phyloP scores from a whole-genome alignment of 2,329 filamentous ascomycete species.

The Paraphaeosphaeria minitans region DNA sequence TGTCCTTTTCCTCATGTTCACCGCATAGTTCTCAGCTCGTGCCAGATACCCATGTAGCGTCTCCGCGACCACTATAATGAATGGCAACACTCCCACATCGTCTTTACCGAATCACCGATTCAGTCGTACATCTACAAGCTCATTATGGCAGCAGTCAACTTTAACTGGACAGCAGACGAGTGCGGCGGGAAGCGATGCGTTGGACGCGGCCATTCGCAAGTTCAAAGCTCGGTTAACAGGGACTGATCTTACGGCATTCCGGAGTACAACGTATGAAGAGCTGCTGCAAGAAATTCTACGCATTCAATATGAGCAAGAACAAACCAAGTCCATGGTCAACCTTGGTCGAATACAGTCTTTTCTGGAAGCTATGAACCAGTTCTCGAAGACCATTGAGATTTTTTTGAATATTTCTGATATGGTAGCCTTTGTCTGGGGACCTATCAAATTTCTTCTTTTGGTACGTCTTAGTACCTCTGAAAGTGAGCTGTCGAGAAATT shows the following conservation, averaged over 20 bases:
- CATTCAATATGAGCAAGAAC: constrained; percentile 27
- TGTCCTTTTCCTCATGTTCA: background rate
- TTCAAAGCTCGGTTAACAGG: constrained; percentile 23
- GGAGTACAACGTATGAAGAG: constrained; percentile 21
- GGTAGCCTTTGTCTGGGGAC: constrained; percentile 45
- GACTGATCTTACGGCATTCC: constrained; percentile 20
- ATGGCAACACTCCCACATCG: background rate
- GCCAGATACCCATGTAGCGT: background rate
- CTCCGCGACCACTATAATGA: background rate
- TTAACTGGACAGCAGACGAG: constrained; percentile 7
- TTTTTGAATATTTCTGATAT: constrained; percentile 41
- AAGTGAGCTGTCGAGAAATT: background rate
- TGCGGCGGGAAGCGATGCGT: constrained; percentile 12
- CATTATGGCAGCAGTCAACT: constrained; percentile 22
- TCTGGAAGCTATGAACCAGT: constrained; percentile 46
- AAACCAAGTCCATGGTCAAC: constrained; percentile 19
- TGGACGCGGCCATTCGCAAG: constrained; percentile 18
- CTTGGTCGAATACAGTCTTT: constrained; percentile 24
- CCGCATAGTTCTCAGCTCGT: background rate
- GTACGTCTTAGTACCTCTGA: constrained; percentile 12
- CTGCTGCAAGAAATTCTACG: constrained; percentile 18
- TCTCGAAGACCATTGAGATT: constrained; percentile 44
- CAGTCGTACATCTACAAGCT: constrained; percentile 20
- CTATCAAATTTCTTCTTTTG: constrained; percentile 46
- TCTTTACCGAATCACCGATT: constrained; percentile 4